Evolutionary conservation across 2,329 filamentous ascomycete species (phyloP), one percentile per base, ranked within the genome.

Genomic region (Hypoxylon rubiginosum): DNA sequence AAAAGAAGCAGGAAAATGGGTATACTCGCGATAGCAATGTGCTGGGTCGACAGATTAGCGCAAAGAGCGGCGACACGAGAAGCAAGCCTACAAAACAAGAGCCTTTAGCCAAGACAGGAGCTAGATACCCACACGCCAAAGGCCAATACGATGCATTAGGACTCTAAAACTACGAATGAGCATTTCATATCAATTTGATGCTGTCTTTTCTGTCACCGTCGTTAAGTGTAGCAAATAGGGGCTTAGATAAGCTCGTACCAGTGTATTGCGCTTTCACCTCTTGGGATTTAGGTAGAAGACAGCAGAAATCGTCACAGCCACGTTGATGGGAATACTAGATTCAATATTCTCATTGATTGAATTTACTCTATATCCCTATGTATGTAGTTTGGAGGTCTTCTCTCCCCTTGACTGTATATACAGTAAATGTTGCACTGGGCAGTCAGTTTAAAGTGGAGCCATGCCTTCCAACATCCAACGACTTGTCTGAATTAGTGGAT

Each of bases 71-170:
- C 21, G 56, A 57, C 43, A 43, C 55, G 3, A 65, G 43, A 30
- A 39, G 32, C 43, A 68, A 67, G 50, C 17, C 46, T 45, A 17
- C 45, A 13, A 71, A 63, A 69, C 56, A 60, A 65, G 65, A 70
- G 45, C 66, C 19, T 66, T 69, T 62, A 32, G 62, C 66, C 21
- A 71, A 68, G 49, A 45, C 66, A 30, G 61, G 68, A 19, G 58
- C 45, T n/a, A 34, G 46, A 11, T 67, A 54, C 24, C 39, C 67
- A 11, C 56, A 67, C 17, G 57, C 68, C 41, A 68, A 70, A 45
- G 72, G 73, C 17, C 73, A 75, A 43, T 80, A 78, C 50, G 72
- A 76, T 65, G 76, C 78, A 26, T 66, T 79, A 58, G 78, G 78
- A 6, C 65, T 79, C 48, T 80, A 67, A 77, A 43, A 15, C 4